Conservation (phyloP, 257 asterid species). For the Plantago elongata region DNA sequence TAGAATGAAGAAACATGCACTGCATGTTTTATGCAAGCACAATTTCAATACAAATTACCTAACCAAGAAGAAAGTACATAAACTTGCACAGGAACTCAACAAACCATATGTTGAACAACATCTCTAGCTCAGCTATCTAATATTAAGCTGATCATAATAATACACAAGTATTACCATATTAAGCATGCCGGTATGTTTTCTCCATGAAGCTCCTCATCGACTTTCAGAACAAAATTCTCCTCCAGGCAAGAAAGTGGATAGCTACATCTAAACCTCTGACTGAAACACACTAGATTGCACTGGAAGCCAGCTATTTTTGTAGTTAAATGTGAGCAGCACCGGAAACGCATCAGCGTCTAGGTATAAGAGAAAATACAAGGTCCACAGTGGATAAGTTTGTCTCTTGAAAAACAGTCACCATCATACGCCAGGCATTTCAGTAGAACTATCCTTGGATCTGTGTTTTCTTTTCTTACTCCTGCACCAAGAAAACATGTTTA, state of each 20-base stretch:
- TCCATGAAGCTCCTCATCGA: background rate
- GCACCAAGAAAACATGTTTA: slow-evolving; percentile 28
- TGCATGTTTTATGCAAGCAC: no score
- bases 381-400: background rate
- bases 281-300: background rate
- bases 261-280: background rate
- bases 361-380: background rate
- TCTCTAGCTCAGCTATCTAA: no score
- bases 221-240: background rate
- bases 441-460: slow-evolving; percentile 68
- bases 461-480: slow-evolving; percentile 96
- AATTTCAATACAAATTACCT: no score
- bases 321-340: background rate
- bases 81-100: no score
- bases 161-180: no score
- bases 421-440: slow-evolving; percentile 29
- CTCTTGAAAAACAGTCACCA: background rate
- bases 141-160: no score
- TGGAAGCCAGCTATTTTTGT: background rate
- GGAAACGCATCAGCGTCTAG: background rate
- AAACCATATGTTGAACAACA: no score
- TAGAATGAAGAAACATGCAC: no score
- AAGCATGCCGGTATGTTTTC: background rate
- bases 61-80: no score
- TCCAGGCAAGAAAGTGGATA: background rate